Base-by-base conservation (phyloP, 768 basidiomycete genomes). In the Boletus pseudo-olivaceus region DNA sequence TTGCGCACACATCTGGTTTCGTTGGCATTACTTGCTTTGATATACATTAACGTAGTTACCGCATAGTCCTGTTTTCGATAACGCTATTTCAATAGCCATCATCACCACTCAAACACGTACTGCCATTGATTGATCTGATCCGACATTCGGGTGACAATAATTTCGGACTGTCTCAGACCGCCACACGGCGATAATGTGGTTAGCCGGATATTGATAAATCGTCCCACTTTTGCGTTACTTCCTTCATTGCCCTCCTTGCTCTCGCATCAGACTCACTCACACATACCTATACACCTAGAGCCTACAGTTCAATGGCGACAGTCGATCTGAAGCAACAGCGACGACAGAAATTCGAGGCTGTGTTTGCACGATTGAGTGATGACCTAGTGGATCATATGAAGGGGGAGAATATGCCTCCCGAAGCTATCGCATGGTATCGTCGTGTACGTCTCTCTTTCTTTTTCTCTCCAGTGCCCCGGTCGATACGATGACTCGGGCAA, bases 391-490 rank as follows among this genome's bases (percentile, higher is more conserved):
- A 73, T 4, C 80, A 88, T 64, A 76, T 92, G 61, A 76, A 78
- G 48, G 72, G 73, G 12, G 80, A 91, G 64, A 82, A 83, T 5
- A 91, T 98, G 84, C 93, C 96, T 4, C 58, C 76, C 35, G 93
- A 95, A 50, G 93, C 90, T 1, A 71, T 87, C 32, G 83, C 87
- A 43, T 98, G 55, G 65, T 98, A 83, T 71, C 78, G 79, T 60
- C 80, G 80, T 57, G 95, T 96, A 54, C 38, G 84, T 75, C 17
- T 19, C n/a, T 46, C 30, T 34, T 27, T 29, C 14, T 17, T 17
- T 32, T 47, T 29, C 27, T 33, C 41, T 6, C 9, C 4, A 1
- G 3, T 48, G 4, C 23, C 12, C 29, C 12, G n/a, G 8, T 4
- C 6, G 9, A 14, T 17, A 14, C 23, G 23, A 23, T 23, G 23